Evolutionary conservation across 148 eudicot species (phyloP).

Genomic region (Camellia granthamiana): DNA sequence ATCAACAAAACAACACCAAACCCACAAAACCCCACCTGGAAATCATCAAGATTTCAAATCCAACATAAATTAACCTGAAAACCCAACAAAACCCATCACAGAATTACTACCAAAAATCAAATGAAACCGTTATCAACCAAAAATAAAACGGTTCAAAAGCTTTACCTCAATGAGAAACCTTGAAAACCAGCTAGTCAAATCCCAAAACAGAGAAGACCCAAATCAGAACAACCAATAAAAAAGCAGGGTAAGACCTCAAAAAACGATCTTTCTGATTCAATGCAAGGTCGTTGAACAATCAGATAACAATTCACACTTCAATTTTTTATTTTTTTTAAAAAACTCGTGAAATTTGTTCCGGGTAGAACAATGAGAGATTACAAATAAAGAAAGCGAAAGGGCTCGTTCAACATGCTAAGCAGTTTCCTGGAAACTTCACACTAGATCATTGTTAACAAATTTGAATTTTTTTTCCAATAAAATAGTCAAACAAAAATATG

Average conservation of each 20-base stretch:
- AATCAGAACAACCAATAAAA: slow-evolving; percentile 1
- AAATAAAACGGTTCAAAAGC: too few relatives aligned
- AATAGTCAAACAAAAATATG: background rate
- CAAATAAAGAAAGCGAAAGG: background rate
- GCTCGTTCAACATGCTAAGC: background rate
- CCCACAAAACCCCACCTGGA: slow-evolving; percentile 16
- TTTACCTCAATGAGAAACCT: slow-evolving; percentile 3
- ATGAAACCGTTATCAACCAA: background rate
- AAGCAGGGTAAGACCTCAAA: background rate
- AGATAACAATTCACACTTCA: too few relatives aligned
- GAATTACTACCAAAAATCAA: background rate
- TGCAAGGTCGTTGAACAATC: background rate
- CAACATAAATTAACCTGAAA: slow-evolving; percentile 11
- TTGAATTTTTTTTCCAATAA: background rate
- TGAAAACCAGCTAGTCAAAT: background rate
- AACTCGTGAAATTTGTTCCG: background rate
- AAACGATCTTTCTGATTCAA: background rate
- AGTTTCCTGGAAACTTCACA: slow-evolving; percentile 13
- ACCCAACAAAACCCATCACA: background rate
- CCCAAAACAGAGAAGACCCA: background rate
- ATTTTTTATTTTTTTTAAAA: background rate
- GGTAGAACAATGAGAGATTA: background rate
- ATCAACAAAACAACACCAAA: background rate
- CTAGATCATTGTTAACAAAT: background rate
- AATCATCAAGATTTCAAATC: slow-evolving; percentile 7